Conservation (phyloP, 1,139 yeast species). For the Saccharomyces pastorianus region DNA sequence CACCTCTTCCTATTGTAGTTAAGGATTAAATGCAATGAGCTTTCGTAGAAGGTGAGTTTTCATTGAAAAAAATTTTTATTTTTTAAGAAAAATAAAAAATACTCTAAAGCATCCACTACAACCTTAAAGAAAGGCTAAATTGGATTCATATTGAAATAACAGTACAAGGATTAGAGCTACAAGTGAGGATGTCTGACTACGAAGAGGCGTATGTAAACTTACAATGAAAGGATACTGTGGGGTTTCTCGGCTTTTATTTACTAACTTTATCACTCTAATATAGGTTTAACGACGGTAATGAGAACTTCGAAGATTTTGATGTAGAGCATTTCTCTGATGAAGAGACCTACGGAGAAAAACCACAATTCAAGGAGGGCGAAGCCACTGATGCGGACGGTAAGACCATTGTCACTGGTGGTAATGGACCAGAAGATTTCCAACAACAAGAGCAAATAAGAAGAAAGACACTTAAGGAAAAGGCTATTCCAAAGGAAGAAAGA, state of each 20-base stretch:
- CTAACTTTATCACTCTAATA: neutral
- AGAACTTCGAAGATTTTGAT: conserved; percentile 74
- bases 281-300: conserved; percentile 66
- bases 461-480: conserved; percentile 70
- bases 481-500: conserved; percentile 82
- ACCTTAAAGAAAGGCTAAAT: conserved; percentile 1
- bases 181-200: conserved; percentile 40
- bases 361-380: conserved; percentile 35
- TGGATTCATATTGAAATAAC: neutral
- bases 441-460: conserved; percentile 42
- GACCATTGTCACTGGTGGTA: conserved; percentile 60
- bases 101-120: neutral
- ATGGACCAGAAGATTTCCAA: conserved; percentile 47
- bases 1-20: neutral
- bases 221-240: too few relatives aligned
- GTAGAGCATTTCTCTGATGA: conserved; percentile 72
- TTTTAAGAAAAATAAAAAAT: neutral
- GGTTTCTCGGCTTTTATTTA: too few relatives aligned
- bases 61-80: neutral
- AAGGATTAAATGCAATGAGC: neutral
- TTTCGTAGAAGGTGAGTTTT: neutral
- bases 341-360: conserved; percentile 29
- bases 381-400: conserved; percentile 44
- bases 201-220: conserved; percentile 42
- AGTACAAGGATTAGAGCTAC: neutral